Evolutionary conservation across 257 asterid species (phyloP).

Genomic region (Primulina huaijiensis): DNA sequence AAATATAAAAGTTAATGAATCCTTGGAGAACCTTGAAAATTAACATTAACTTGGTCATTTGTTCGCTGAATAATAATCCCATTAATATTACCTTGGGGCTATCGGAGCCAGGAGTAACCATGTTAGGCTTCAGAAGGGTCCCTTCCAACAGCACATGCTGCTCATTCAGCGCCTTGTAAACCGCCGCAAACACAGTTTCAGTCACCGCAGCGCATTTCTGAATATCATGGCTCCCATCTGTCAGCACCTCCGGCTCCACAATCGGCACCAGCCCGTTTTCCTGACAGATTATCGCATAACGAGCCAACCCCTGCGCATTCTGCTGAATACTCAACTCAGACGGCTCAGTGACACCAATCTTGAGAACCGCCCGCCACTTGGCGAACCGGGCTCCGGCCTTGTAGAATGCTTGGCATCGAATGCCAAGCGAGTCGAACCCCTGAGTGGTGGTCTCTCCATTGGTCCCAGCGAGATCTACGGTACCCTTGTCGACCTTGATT

Average conservation of each 20-base stretch:
- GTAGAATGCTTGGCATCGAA: constrained; percentile 72
- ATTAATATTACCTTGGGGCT: constrained; percentile 55
- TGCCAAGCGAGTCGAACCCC: constrained; percentile 67
- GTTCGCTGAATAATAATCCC: no score
- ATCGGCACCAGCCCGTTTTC: constrained; percentile 90
- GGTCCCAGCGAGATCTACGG: constrained; percentile 70
- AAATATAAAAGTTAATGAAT: no score
- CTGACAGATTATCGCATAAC: constrained; percentile 83
- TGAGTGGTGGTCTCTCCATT: constrained; percentile 84
- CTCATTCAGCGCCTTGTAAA: constrained; percentile 77
- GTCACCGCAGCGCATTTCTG: constrained; percentile 72
- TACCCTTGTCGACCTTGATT: constrained; percentile 86
- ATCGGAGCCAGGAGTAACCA: constrained; percentile 89
- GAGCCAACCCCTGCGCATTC: constrained; percentile 87
- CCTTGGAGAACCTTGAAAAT: no score
- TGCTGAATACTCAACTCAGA: constrained; percentile 71
- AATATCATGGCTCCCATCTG: constrained; percentile 70
- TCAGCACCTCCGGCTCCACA: constrained; percentile 80
- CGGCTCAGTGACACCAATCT: constrained; percentile 70
- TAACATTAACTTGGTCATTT: no score
- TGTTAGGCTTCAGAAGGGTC: constrained; percentile 84
- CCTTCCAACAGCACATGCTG: constrained; percentile 91
- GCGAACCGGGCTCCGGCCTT: constrained; percentile 93
- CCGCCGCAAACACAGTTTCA: constrained; percentile 72
- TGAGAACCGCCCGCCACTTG: constrained; percentile 82